phyloP scores from a whole-genome alignment of 2,329 filamentous ascomycete species.

The Cercospora sp. region DNA sequence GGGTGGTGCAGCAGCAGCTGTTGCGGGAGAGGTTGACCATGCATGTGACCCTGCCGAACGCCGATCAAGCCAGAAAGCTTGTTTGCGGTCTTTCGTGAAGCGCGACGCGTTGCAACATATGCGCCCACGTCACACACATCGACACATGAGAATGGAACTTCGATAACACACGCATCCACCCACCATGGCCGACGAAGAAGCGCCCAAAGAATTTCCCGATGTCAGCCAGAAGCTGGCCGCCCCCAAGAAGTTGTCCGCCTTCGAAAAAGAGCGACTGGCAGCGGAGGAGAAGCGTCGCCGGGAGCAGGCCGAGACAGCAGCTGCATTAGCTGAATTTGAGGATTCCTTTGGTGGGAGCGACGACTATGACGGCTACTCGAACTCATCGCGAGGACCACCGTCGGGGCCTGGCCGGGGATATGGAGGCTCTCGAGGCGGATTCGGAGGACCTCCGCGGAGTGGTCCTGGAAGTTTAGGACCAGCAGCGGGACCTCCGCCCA shows the following conservation, averaged over 20 bases:
- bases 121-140: not conserved
- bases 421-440: slow-evolving; percentile 34
- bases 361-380: slow-evolving; percentile 40
- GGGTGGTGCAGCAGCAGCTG: not conserved
- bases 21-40: not conserved
- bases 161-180: not conserved
- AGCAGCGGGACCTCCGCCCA: slow-evolving; percentile 38
- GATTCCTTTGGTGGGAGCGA: slow-evolving; percentile 64
- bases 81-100: slow-evolving; percentile 3
- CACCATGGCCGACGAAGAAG: slow-evolving; percentile 29
- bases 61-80: slow-evolving; percentile 8
- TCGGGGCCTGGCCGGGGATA: slow-evolving; percentile 19
- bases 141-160: not conserved
- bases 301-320: slow-evolving; percentile 83
- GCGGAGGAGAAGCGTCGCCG: slow-evolving; percentile 82
- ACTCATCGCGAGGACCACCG: slow-evolving; percentile 26
- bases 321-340: slow-evolving; percentile 82
- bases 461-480: slow-evolving; percentile 52
- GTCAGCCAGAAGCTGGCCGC: slow-evolving; percentile 72
- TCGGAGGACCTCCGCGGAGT: slow-evolving; percentile 45
- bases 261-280: slow-evolving; percentile 85
- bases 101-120: not conserved
- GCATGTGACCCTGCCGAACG: slow-evolving; percentile 1
- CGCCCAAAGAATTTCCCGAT: slow-evolving; percentile 61
- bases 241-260: slow-evolving; percentile 78